These are phyloP conservation scores for Coemansia erecta DNA, from an alignment of 192 early-diverging fungal species.

Conservation along the genomic window DNA sequence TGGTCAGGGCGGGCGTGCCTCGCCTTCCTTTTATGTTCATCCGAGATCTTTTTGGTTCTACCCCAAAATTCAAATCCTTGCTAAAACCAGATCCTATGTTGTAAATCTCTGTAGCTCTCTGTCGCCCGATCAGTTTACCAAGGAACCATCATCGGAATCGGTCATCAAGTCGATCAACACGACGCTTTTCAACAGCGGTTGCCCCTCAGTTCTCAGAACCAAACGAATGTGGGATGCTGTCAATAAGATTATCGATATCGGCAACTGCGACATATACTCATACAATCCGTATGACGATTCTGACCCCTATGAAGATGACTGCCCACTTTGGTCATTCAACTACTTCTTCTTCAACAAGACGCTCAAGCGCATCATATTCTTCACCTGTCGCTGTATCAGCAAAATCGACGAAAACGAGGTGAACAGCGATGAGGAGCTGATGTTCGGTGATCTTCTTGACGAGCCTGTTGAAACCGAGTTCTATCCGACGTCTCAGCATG, in stretches of 20 bases:
- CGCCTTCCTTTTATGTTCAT: not conserved
- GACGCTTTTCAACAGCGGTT: constrained; percentile 79
- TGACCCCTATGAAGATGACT: constrained; percentile 91
- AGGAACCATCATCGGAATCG: constrained; percentile 68
- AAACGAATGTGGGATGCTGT: constrained; percentile 81
- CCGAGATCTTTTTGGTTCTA: not conserved
- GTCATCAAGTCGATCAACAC: constrained; percentile 84
- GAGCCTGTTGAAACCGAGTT: constrained; percentile 36
- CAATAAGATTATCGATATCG: constrained; percentile 78
- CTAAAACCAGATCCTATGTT: not conserved
- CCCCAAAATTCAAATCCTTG: not conserved
- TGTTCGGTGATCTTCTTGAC: constrained; percentile 42
- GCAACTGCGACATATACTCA: constrained; percentile 87
- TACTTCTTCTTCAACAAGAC: constrained; percentile 96
- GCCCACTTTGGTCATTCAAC: constrained; percentile 91
- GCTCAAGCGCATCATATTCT: constrained; percentile 89
- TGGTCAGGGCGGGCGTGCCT: not conserved
- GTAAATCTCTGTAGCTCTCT: constrained; percentile 37
- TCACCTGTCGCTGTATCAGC: constrained; percentile 88
- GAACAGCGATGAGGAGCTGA: constrained; percentile 45
- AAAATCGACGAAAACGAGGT: constrained; percentile 53
- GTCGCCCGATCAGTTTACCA: constrained; percentile 53
- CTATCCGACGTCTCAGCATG: constrained; percentile 34
- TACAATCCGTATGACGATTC: constrained; percentile 84
- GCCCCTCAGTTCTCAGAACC: constrained; percentile 36